phyloP scores from a whole-genome alignment of 495 filamentous ascomycete genomes.

The Mytilinidion resinicola region DNA sequence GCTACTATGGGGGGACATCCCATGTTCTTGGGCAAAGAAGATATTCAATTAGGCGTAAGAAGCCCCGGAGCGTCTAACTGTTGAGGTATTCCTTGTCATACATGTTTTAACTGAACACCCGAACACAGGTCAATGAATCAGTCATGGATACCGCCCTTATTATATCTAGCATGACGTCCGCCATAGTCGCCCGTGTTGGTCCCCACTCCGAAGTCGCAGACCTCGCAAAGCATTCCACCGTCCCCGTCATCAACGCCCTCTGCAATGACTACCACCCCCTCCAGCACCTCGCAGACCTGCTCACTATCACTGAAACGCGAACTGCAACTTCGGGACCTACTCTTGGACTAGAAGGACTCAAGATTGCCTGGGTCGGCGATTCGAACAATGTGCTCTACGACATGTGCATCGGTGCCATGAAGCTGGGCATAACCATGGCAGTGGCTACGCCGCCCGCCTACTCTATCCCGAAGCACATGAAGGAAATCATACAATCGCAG shows the following conservation, averaged over 20 bases:
- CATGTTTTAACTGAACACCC: no score
- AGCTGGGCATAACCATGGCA: conserved; percentile 76
- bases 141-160: conserved; percentile 82
- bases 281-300: conserved; percentile 85
- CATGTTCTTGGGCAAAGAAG: conserved; percentile 90
- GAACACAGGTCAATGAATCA: conserved; percentile 69
- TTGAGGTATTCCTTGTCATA: no score
- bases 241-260: conserved; percentile 92
- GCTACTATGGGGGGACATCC: conserved; percentile 80
- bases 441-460: conserved; percentile 84
- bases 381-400: conserved; percentile 97
- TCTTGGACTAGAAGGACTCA: conserved; percentile 71
- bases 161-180: conserved; percentile 85
- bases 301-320: conserved; percentile 79
- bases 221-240: conserved; percentile 70
- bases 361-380: conserved; percentile 93
- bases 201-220: conserved; percentile 73
- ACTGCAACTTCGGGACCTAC: conserved; percentile 40
- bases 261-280: conserved; percentile 85
- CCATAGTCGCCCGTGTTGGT: conserved; percentile 83
- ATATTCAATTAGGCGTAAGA: conserved; percentile 85
- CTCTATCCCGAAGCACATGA: conserved; percentile 66
- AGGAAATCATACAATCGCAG: conserved; percentile 57
- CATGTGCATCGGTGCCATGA: conserved; percentile 74
- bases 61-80: background rate